These are phyloP conservation scores for Trichoderma gracile DNA, from an alignment of 2,329 filamentous ascomycete species.

Conservation along the genomic window DNA sequence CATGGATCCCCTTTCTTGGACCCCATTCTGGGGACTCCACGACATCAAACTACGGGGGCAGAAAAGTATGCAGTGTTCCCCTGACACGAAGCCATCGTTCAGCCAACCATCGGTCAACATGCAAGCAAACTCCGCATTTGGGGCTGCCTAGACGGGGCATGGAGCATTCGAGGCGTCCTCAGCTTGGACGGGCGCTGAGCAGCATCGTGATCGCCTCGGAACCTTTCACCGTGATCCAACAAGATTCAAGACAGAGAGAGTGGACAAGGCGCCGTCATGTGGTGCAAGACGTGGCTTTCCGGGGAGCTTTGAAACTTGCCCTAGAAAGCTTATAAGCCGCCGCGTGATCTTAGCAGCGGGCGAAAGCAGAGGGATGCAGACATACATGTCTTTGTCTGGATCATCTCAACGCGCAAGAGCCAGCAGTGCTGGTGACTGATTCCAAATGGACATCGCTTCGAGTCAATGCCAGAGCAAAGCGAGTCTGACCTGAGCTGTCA, in stretches of 20 bases:
- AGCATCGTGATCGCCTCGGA: not conserved
- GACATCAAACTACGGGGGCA: conserved; percentile 18
- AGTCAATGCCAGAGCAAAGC: not conserved
- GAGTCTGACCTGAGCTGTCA: not conserved
- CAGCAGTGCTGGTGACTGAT: not conserved
- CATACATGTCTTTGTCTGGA: not conserved
- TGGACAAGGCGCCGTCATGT: not conserved
- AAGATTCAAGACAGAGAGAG: not conserved
- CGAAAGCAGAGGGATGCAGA: not conserved
- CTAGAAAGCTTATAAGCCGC: conserved; percentile 1
- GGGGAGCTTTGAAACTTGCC: not conserved
- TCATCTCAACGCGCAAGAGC: not conserved
- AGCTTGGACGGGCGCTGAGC: not conserved
- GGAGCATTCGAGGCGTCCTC: not conserved
- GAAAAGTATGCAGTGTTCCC: conserved; percentile 16
- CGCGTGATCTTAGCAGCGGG: conserved; percentile 21
- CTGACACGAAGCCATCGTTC: conserved; percentile 1
- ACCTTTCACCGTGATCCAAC: not conserved
- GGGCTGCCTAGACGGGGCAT: not conserved
- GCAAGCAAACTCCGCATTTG: not conserved
- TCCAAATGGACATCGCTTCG: not conserved
- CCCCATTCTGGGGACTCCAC: conserved; percentile 20
- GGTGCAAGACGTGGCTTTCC: conserved; percentile 1
- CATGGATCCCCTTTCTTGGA: conserved; percentile 4
- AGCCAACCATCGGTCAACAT: conserved; percentile 4